Evolutionary conservation across 176 grass and related monocot species (phyloP), one percentile per base, ranked within the genome.

Genomic region (Musa beccarii): DNA sequence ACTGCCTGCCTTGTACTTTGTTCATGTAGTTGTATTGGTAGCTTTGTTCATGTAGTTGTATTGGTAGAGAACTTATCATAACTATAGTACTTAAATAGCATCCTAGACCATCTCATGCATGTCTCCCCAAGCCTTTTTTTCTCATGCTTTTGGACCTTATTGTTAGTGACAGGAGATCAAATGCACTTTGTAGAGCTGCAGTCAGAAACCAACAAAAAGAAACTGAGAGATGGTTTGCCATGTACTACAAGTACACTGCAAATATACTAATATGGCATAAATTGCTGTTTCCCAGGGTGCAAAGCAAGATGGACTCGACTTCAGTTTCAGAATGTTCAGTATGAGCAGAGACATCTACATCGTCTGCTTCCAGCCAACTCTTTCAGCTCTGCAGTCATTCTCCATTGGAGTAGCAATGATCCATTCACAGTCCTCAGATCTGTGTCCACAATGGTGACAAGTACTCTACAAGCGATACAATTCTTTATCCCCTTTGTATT

Each of bases 341-440:
- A n/a, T 90, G 20, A 75, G 74, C 2, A 85, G 88, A 49, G 86
- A 81, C 66, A 19, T 89, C 51, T 83, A 81, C 53, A 79, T 92
- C 63, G 50, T 96, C 22, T 83, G 89, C 80, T 96, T 87, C 51
- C 71, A 81, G 25, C 75, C 86, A 0, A 85, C 76, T 25, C 55
- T 96, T 7, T 86, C 80, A 19, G 56, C 84, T 4, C 49, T 96
- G 84, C 92, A 89, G 75, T 89, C 88, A 52, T 96, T 96, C 78
- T 87, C 92, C 2, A 79, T 71, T 21, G 92, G 79, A 22, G 75
- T 92, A 19, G 84, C 89, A 0, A 79, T 86, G 13, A 68, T 96
- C 52, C 92, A 96, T 79, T 66, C 67, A 81, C 86, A 82, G 13
- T 74, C 80, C 53, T 63, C 84, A 17, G 54, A 84, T n/a, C 89